phyloP scores from a whole-genome alignment of 2,329 filamentous ascomycete species.

The Sordariomycetes sp. region DNA sequence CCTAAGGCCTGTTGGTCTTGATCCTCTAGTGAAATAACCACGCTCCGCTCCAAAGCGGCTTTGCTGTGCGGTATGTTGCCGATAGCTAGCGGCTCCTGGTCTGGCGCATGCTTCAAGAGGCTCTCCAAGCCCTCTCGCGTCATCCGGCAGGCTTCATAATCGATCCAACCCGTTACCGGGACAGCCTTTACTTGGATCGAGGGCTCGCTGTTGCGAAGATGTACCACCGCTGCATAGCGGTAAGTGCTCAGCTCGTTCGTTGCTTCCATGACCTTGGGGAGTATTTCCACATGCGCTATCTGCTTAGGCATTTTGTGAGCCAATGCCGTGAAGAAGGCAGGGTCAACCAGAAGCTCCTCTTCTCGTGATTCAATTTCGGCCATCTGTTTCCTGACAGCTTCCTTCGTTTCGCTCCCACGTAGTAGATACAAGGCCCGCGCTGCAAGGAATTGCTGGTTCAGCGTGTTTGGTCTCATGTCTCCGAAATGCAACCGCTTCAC shows the following conservation, averaged over 20 bases:
- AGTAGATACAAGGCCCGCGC: constrained; percentile 4
- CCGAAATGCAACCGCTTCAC: constrained; percentile 9
- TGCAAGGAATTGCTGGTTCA: constrained; percentile 7
- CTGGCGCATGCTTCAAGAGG: constrained; percentile 4
- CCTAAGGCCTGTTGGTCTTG: background rate
- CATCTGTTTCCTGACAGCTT: constrained; percentile 6
- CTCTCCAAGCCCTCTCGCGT: too few relatives aligned
- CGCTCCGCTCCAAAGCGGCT: constrained; percentile 16
- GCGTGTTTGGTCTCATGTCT: constrained; percentile 11
- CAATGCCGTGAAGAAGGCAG: constrained; percentile 12
- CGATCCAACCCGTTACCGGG: constrained; percentile 10
- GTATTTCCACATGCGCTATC: constrained; percentile 15
- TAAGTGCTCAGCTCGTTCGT: constrained; percentile 19
- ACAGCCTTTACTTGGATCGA: constrained; percentile 2
- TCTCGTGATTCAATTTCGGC: constrained; percentile 7
- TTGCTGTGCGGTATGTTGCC: constrained; percentile 17
- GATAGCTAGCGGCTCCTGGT: constrained; percentile 5
- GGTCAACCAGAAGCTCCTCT: constrained; percentile 12
- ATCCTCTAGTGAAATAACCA: constrained; percentile 9
- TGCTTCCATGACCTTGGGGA: constrained; percentile 17
- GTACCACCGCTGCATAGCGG: constrained; percentile 16
- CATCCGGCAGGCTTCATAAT: too few relatives aligned
- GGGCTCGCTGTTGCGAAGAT: constrained; percentile 8
- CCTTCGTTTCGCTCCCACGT: constrained; percentile 2
- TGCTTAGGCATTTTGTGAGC: constrained; percentile 5